These are phyloP conservation scores for Periconia sp. DNA, from an alignment of 2,329 filamentous ascomycete species.

Conservation along the genomic window DNA sequence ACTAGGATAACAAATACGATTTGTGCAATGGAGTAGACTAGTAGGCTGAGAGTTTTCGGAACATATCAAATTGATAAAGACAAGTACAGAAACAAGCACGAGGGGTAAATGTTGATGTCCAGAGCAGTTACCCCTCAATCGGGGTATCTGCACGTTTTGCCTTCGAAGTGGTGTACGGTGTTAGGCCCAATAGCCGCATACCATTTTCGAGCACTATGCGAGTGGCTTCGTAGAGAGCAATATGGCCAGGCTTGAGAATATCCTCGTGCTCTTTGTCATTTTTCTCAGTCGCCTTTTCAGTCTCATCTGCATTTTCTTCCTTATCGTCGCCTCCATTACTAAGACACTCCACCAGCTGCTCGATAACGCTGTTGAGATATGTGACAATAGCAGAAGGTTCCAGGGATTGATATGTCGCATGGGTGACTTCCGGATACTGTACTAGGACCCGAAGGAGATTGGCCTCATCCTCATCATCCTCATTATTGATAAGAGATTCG, in stretches of 20 bases:
- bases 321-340: constrained; percentile 21
- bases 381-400: constrained; percentile 34
- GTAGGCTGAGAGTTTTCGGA: no score
- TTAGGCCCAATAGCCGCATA: constrained; percentile 35
- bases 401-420: constrained; percentile 29
- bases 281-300: constrained; percentile 17
- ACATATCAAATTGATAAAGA: no score
- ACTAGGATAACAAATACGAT: no score
- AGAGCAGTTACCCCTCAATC: constrained; percentile 15
- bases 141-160: constrained; percentile 34
- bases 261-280: constrained; percentile 2
- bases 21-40: no score
- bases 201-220: constrained; percentile 37
- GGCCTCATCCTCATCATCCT: constrained; percentile 29
- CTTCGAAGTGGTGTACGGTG: constrained; percentile 15
- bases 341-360: constrained; percentile 32
- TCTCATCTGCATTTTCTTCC: constrained; percentile 3
- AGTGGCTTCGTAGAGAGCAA: constrained; percentile 33
- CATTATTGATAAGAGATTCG: constrained; percentile 19
- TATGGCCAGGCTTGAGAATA: constrained; percentile 20
- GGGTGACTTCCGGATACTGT: constrained; percentile 39
- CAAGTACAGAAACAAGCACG: no score
- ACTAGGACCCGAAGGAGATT: constrained; percentile 35
- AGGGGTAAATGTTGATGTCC: no score
- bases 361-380: constrained; percentile 34